These are phyloP conservation scores for Madurella mycetomatis DNA, from an alignment of 2,329 filamentous ascomycete genomes.

Conservation along the genomic window DNA sequence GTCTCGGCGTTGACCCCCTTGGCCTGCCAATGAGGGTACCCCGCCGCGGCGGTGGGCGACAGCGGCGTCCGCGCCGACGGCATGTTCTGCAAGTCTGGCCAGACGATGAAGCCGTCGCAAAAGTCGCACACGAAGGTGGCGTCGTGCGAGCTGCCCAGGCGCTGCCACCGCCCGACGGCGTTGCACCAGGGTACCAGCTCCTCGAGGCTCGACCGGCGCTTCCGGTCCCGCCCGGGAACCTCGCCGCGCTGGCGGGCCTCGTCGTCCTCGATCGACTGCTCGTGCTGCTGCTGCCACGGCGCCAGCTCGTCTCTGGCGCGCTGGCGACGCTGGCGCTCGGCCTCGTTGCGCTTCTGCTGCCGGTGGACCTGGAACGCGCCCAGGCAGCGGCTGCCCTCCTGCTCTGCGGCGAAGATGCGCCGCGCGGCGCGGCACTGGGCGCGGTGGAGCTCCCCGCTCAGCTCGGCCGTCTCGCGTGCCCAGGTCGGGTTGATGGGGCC, in stretches of 20 bases:
- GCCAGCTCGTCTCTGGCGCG: conserved; percentile 18
- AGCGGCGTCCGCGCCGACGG: conserved; percentile 41
- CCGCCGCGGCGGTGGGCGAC: conserved; percentile 23
- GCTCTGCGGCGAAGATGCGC: conserved; percentile 51
- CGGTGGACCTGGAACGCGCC: conserved; percentile 53
- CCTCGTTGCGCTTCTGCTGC: conserved; percentile 40
- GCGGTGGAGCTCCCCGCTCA: conserved; percentile 51
- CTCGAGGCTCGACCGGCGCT: conserved; percentile 34
- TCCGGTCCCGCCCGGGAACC: not conserved
- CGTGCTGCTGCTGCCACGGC: conserved; percentile 25
- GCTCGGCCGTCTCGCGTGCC: conserved; percentile 47
- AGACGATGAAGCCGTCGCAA: conserved; percentile 57
- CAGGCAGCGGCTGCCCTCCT: conserved; percentile 48
- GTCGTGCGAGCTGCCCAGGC: conserved; percentile 47
- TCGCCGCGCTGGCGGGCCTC: conserved; percentile 6
- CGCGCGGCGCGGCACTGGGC: conserved; percentile 54
- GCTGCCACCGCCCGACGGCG: conserved; percentile 50
- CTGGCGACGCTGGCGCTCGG: conserved; percentile 36
- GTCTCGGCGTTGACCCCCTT: conserved; percentile 39
- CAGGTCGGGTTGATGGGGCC: conserved; percentile 54
- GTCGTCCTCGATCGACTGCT: conserved; percentile 9
- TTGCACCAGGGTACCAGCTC: conserved; percentile 49
- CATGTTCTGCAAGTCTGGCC: conserved; percentile 52
- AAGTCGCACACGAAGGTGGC: conserved; percentile 58
- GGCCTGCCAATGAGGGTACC: conserved; percentile 49